Conservation (phyloP, 257 asterid genomes). For the Plantago elongata region DNA sequence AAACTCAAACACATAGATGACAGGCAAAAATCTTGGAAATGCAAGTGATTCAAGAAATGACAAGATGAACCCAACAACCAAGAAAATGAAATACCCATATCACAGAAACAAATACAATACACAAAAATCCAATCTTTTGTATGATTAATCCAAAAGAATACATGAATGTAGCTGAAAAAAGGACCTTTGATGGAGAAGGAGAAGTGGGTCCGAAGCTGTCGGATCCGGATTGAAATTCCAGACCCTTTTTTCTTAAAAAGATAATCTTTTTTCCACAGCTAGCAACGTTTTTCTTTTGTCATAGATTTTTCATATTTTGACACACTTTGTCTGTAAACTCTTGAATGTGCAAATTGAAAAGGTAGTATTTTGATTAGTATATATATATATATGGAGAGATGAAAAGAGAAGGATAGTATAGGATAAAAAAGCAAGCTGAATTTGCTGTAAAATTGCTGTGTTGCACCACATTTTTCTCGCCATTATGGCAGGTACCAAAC, state of each 20-base stretch:
- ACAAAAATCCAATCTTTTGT: conserved; percentile 8
- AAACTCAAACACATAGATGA: neutral
- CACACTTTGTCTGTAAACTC: no score
- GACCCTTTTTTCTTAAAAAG: conserved; percentile 13
- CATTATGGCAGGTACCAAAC: no score
- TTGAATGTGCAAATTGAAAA: no score
- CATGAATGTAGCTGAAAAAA: conserved; percentile 33
- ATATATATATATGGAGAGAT: no score
- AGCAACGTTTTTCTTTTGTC: no score
- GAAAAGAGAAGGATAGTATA: no score
- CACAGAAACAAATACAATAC: conserved; percentile 19
- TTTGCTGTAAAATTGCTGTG: neutral
- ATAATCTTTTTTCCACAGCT: no score
- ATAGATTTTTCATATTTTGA: no score
- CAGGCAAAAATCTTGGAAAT: conserved; percentile 21
- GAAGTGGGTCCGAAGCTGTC: conserved; percentile 44
- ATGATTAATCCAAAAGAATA: neutral
- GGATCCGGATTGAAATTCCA: conserved; percentile 32
- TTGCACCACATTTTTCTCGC: conserved; percentile 27
- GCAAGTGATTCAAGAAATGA: conserved; percentile 18
- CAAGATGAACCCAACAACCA: neutral
- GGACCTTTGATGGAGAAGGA: conserved; percentile 24
- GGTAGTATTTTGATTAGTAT: no score
- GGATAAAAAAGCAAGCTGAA: no score
- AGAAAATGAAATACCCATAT: conserved; percentile 11